Base-by-base conservation (phyloP, 805 yeast genomes). In the Metschnikowia cubensis region DNA sequence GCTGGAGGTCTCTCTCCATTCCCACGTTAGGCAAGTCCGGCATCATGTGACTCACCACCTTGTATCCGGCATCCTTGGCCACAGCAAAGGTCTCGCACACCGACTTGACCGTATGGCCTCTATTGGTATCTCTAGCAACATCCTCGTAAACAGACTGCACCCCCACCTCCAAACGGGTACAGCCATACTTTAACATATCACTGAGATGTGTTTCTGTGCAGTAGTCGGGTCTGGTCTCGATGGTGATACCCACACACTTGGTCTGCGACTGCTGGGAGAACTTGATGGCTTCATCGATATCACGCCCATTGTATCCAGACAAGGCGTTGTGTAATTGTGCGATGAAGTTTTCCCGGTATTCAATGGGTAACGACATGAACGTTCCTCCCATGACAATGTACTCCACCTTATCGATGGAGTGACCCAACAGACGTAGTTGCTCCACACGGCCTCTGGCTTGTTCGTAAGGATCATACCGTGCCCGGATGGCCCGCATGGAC, bases 351-450 rank as follows among this genome's bases (percentile, higher is more conserved):
- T 94, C 99, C 52, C 99, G 77, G 69, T 94, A 94, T 47, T 87
- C 92, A 46, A 82, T 79, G 15, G 96, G 95, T 52, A 94, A 75
- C 2, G 96, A 87, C 99, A 94, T 94, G 67, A 94, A 94, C 0
- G 99, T 94, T 56, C 99, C 99, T 48, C 99, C 99, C 99, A 94
- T 94, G 56, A 94, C 85, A 55, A 94, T 94, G 65, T 94, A 94
- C 68, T 94, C 99, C 13, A 94, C 99, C 64, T 94, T 94, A 66
- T 94, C 99, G 41, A 94, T 92, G 1, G 96, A 85, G 64, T 94
- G 99, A 13, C 99, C 99, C 52, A 94, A 76, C 67, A 87, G 97
- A 58, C 96, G 82, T 55, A 94, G 77, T 74, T 94, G 99, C 63
- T 94, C 99, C 36, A 94, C 85, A 67, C 99, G 83, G 44, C 99